Conservation (phyloP, 345 rosid genomes). For the Salix arbutifolia region DNA sequence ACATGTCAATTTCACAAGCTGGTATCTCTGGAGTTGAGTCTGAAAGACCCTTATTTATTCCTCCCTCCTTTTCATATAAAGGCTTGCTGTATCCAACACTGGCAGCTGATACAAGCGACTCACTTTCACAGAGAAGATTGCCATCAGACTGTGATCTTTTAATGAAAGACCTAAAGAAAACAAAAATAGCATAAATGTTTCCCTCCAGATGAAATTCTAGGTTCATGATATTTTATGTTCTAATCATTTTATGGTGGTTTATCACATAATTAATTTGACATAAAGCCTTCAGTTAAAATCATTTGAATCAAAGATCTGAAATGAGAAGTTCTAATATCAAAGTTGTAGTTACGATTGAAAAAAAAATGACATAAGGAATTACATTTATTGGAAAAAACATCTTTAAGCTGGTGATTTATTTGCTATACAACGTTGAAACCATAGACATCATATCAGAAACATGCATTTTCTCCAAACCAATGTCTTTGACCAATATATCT, state of each 20-base stretch:
- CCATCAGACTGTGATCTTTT: conserved; percentile 90
- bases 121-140: conserved; percentile 50
- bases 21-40: conserved; percentile 62
- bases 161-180: conserved; percentile 42
- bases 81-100: conserved; percentile 32
- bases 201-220: background rate
- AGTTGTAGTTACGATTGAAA: background rate
- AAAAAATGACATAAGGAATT: background rate
- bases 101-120: conserved; percentile 28
- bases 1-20: conserved; percentile 39
- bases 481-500: background rate
- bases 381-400: background rate
- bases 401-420: background rate
- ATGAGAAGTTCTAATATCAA: background rate
- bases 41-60: conserved; percentile 41
- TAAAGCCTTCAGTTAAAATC: background rate
- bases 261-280: background rate
- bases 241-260: background rate
- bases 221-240: background rate
- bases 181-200: background rate
- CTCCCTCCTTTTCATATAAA: conserved; percentile 32
- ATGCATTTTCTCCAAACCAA: background rate
- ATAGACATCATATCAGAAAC: background rate
- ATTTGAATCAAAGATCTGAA: background rate
- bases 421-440: background rate